phyloP scores from a whole-genome alignment of 257 asterid species.

The Gynochthodes officinalis region DNA sequence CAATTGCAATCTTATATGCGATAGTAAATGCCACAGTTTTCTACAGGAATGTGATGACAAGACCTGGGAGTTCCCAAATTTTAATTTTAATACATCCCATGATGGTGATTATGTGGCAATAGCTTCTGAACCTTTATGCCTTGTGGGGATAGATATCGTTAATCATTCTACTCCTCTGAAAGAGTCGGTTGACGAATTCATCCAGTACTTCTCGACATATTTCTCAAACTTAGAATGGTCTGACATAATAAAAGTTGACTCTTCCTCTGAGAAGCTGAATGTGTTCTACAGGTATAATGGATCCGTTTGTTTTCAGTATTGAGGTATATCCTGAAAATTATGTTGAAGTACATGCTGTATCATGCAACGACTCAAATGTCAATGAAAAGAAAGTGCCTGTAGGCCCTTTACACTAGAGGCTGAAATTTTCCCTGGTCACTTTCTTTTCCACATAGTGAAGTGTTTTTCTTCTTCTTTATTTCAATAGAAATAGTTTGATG shows the following conservation, averaged over 20 bases:
- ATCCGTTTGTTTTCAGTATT: background rate
- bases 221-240: slow-evolving; percentile 78
- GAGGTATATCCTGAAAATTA: background rate
- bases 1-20: background rate
- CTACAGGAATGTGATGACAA: slow-evolving; percentile 43
- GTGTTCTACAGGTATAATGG: slow-evolving; percentile 57
- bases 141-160: slow-evolving; percentile 83
- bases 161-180: slow-evolving; percentile 56
- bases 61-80: slow-evolving; percentile 50
- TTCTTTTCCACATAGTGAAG: background rate
- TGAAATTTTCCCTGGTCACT: background rate
- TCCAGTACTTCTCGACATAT: slow-evolving; percentile 55
- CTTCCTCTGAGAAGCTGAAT: slow-evolving; percentile 53
- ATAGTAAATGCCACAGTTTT: background rate
- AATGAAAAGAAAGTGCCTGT: background rate
- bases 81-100: slow-evolving; percentile 84
- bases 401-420: background rate
- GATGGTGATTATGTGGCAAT: slow-evolving; percentile 89
- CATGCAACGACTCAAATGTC: background rate
- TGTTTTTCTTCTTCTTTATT: background rate
- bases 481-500: background rate
- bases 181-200: slow-evolving; percentile 55
- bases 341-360: slow-evolving; percentile 4
- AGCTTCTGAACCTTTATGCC: slow-evolving; percentile 91
- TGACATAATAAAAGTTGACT: slow-evolving; percentile 42